Base-by-base conservation (phyloP, 768 basidiomycete genomes). In the Tylopilus sp. region DNA sequence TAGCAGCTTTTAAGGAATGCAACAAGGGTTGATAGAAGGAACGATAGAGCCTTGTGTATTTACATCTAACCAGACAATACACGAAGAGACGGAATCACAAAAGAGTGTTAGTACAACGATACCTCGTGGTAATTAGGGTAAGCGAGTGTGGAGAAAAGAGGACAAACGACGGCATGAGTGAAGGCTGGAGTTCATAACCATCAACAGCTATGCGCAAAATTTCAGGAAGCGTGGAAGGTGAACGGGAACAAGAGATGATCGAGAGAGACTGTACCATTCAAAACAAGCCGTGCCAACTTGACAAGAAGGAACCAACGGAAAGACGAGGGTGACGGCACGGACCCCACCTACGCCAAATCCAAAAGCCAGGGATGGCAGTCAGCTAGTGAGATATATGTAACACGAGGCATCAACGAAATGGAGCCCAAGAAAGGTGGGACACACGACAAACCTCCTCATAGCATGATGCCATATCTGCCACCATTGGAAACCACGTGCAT, bases 401-500 rank as follows among this genome's bases (percentile, higher is more conserved):
- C 57, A 40, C 51, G 48, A 45, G 43, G 44, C 48, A 42, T 40
- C 36, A 44, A 51, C 18, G 8, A 48, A 36, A 10, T 30, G 31
- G 23, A 13, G 20, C 30, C 31, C 33, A 36, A 23, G 40, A 52
- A 50, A 9, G 40, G 38, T 13, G 30, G 47, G 52, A 57, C 52
- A 51, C 15, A 53, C 47, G 45, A 43, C 26, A 31, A 35, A 9
- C 40, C 31, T 22, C 30, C 35, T 68, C 52, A 70, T 57, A 76
- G 58, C 69, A 76, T 74, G 52, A 72, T 60, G 28, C 66, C 65
- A 64, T 73, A 76, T 51, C 67, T 73, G 38, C 66, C 67, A 47
- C 55, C 60, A 53, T 69, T 73, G 48, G 73, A 63, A 43, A 71
- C 70, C 28, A 74, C 65, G 42, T 69, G 71, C 54, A 77, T 73